Conservation (phyloP, 306 rosid genomes). For the Leucaena leucocephala region DNA sequence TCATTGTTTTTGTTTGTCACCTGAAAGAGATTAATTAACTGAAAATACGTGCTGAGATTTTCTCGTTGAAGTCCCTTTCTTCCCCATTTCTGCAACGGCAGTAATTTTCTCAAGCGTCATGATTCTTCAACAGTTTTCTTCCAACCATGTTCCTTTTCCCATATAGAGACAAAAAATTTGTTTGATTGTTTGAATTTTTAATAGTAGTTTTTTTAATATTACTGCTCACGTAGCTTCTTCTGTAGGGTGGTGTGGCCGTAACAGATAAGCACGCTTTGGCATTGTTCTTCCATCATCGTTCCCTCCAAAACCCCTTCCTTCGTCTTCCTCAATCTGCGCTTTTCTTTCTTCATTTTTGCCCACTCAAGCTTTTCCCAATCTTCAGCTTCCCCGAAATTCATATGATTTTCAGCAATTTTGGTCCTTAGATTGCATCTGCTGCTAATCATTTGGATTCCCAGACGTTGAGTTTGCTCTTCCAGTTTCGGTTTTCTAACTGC, state of each 20-base stretch:
- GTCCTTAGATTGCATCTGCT: too few species aligned
- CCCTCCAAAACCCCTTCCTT: constrained; percentile 50
- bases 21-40: neutral
- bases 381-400: constrained; percentile 17
- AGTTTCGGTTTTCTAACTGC: neutral
- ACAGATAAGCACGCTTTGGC: constrained; percentile 71
- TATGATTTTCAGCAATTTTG: neutral
- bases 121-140: neutral
- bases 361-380: constrained; percentile 13
- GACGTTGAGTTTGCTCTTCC: constrained; percentile 29
- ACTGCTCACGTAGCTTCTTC: constrained; percentile 46
- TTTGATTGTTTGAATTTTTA: neutral
- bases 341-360: constrained; percentile 25
- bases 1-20: neutral
- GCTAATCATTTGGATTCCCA: constrained; percentile 10
- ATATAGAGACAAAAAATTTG: neutral
- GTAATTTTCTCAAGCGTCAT: neutral
- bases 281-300: constrained; percentile 45
- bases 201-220: constrained; percentile 32
- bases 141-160: neutral
- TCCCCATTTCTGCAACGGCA: too few species aligned
- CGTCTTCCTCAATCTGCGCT: constrained; percentile 29
- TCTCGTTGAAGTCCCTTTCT: too few species aligned
- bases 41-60: too few species aligned
- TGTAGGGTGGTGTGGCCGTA: constrained; percentile 50